These are phyloP conservation scores for Raphanus hybrid DNA, from an alignment of 441 rosid species.

Conservation along the genomic window DNA sequence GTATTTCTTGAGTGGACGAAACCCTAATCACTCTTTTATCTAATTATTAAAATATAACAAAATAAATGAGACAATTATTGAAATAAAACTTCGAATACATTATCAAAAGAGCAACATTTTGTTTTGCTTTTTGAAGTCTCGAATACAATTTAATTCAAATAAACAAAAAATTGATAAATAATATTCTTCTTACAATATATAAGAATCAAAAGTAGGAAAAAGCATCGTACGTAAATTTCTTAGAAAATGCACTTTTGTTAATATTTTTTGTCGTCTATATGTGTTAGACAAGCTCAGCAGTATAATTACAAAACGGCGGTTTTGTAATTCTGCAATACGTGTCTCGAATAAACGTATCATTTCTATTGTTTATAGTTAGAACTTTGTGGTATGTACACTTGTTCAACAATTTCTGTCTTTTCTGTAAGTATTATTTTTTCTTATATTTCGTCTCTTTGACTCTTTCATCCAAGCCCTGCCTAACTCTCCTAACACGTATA, in stretches of 20 bases:
- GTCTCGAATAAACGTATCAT: constrained; percentile 9
- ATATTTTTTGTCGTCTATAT: neutral
- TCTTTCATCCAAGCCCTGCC: constrained; percentile 32
- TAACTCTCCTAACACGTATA: constrained; percentile 35
- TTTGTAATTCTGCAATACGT: constrained; percentile 21
- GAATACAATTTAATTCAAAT: neutral
- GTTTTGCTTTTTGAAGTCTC: neutral
- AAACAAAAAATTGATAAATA: neutral
- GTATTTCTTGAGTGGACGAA: constrained; percentile 67
- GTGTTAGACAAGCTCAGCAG: neutral
- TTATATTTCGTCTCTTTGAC: constrained; percentile 9
- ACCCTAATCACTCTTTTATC: constrained; percentile 5
- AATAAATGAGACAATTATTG: neutral
- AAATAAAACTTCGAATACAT: neutral
- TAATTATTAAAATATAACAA: neutral
- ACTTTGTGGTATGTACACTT: constrained; percentile 40
- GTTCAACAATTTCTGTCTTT: constrained; percentile 23
- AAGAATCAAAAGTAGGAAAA: neutral
- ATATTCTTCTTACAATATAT: neutral
- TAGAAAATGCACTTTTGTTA: neutral
- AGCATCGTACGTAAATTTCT: neutral
- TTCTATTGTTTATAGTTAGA: constrained; percentile 6
- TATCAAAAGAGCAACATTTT: neutral
- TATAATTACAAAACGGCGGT: neutral
- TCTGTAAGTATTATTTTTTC: neutral